Percentiles rank a stretch among this genome's conserved stretches.
Conservation (phyloP, 805 yeast genomes). For the Metschnikowia proteae region DNA sequence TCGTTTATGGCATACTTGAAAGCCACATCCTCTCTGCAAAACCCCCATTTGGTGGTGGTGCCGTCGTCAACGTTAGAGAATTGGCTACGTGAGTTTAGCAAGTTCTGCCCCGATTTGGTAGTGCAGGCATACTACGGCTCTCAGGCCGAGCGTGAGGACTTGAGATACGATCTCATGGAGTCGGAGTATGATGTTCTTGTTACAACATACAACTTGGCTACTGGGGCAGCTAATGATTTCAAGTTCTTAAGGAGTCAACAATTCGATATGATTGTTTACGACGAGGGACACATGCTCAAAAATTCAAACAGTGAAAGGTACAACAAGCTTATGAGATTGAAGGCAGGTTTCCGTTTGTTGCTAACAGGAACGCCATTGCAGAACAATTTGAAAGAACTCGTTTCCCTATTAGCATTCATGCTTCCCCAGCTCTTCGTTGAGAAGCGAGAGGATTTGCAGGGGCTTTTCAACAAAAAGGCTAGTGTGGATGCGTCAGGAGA, state of each 20-base stretch:
- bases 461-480: conserved; percentile 83
- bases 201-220: conserved; percentile 89
- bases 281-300: conserved; percentile 96
- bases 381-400: conserved; percentile 84
- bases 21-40: conserved; percentile 48
- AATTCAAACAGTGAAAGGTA: conserved; percentile 87
- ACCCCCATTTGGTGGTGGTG: conserved; percentile 91
- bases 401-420: conserved; percentile 86
- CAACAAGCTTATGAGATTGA: conserved; percentile 75
- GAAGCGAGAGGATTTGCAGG: conserved; percentile 75
- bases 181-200: conserved; percentile 80
- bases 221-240: conserved; percentile 79
- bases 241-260: conserved; percentile 68
- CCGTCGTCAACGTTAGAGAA: conserved; percentile 96
- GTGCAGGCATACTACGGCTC: conserved; percentile 95
- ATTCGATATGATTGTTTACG: conserved; percentile 88
- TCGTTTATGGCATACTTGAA: conserved; percentile 84
- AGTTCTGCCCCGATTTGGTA: conserved; percentile 75
- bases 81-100: conserved; percentile 91
- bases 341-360: conserved; percentile 78
- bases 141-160: conserved; percentile 76
- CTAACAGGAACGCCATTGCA: conserved; percentile 97
- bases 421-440: conserved; percentile 78
- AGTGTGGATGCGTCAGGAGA: conserved; percentile 52
- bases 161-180: conserved; percentile 63